A percentile compares a stretch with the other conserved stretches of the same genome.
phyloP scores from a whole-genome alignment of 139 green algal species.

The Chlorella sp. region DNA sequence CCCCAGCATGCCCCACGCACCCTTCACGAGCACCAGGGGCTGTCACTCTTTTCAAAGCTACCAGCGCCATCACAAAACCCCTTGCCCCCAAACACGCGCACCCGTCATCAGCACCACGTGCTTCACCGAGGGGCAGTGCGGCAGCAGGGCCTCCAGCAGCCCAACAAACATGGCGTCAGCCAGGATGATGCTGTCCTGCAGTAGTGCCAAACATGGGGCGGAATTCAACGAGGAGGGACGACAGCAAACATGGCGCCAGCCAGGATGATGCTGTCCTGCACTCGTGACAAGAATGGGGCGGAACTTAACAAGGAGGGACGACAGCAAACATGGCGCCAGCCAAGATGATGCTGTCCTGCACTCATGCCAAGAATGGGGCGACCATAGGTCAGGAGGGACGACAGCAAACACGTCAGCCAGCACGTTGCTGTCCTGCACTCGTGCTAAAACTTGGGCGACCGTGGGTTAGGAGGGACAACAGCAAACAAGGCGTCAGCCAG shows the following conservation, averaged over 20 bases:
- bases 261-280: neutral
- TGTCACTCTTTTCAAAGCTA: too few relatives aligned
- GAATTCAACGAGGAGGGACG: neutral
- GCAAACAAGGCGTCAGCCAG: too few relatives aligned
- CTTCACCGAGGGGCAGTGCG: constrained; percentile 47
- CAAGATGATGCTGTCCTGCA: too few relatives aligned
- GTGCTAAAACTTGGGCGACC: too few relatives aligned
- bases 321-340: too few relatives aligned
- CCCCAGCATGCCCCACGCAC: neutral
- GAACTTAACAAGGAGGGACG: neutral
- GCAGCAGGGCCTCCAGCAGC: constrained; percentile 58
- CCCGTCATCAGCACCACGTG: constrained; percentile 59
- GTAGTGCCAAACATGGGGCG: neutral
- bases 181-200: constrained; percentile 59
- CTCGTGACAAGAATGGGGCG: neutral
- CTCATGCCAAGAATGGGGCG: too few relatives aligned
- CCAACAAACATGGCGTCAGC: constrained; percentile 62
- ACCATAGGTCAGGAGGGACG: too few relatives aligned
- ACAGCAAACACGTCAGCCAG: too few relatives aligned
- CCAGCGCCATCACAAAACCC: too few relatives aligned
- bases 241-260: neutral
- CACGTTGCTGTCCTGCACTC: too few relatives aligned
- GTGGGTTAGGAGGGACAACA: too few relatives aligned
- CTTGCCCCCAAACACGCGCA: neutral
- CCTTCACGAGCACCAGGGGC: too few relatives aligned